Base-by-base conservation (phyloP, 2,329 filamentous ascomycete genomes). In the Colletotrichum sublineola region DNA sequence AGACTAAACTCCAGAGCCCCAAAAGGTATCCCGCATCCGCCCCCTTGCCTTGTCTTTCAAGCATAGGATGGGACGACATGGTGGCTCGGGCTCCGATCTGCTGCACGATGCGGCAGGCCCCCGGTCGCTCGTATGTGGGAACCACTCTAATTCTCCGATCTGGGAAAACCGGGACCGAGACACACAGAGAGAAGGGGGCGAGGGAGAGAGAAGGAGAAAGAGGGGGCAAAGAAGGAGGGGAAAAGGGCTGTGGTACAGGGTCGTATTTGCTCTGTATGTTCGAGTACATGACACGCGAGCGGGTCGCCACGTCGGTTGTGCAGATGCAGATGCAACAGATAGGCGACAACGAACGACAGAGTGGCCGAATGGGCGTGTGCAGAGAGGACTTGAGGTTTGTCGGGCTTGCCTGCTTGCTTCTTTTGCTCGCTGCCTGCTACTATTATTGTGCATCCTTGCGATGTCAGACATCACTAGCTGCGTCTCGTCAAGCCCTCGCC, bases 71-170 rank as follows among this genome's bases (percentile, higher is more conserved):
- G 66, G 60, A 72, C 64, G 60, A 69, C 66, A 72, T 69, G 66
- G 69, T 60, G 69, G 69, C 69, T 72, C 66, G 60, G 65, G 69
- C 66, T 72, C 65, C 69, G 69, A 72, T 72, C 69, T 72, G 48
- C 69, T 72, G 69, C 69, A 72, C 69, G 69, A 72, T 72, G 58
- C 69, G 69, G 69, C 60, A 72, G 56, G 38, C 64, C 69, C 69
- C 69, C 69, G 66, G 53, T 56, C 69, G 66, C 68, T 68, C 57
- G 65, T 72, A 69, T 60, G 53, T 67, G 48, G 46, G 66, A 60
- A 53, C 69, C 66, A 72, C 69, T 72, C 48, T 63, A 72, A 72
- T 64, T 72, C 60, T 72, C 69, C 69, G 69, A 72, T 64, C 52
- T 69, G 65, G 50, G 44, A 69, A 64, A 69, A 72, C 31, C 60